A percentile compares a stretch with the other conserved stretches of the same genome.
phyloP scores from a whole-genome alignment of 352 stramenopile genomes.

The Phytophthora quininea region DNA sequence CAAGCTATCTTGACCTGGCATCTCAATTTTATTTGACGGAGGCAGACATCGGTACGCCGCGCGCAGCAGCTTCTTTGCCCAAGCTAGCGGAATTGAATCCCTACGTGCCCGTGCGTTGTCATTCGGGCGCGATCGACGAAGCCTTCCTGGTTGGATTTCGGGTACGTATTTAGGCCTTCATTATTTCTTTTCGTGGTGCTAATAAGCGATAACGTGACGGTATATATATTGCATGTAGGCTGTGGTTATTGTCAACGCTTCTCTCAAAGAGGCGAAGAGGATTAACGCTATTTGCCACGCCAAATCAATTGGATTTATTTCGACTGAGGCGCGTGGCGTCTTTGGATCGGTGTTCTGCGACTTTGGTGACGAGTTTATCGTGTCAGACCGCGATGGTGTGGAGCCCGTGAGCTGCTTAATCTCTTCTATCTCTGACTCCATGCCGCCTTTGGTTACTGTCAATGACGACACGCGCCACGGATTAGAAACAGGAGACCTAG shows the following conservation, averaged over 20 bases:
- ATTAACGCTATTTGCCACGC: conserved; percentile 88
- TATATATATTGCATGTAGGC: conserved; percentile 36
- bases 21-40: conserved; percentile 97
- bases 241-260: conserved; percentile 88
- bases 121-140: conserved; percentile 74
- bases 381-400: conserved; percentile 95
- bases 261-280: conserved; percentile 66
- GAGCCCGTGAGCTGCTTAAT: conserved; percentile 93
- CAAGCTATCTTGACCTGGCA: conserved; percentile 89
- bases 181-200: background rate
- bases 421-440: conserved; percentile 89
- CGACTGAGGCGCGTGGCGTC: conserved; percentile 91
- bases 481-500: conserved; percentile 96
- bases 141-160: conserved; percentile 74
- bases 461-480: conserved; percentile 97
- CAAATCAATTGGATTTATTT: conserved; percentile 92
- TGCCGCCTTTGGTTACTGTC: conserved; percentile 94
- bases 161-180: conserved; percentile 40
- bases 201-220: no score
- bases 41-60: conserved; percentile 83
- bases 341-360: conserved; percentile 98
- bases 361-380: conserved; percentile 95
- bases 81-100: conserved; percentile 97
- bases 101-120: conserved; percentile 91
- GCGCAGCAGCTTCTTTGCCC: conserved; percentile 83